A percentile compares a stretch with the other conserved stretches of the same genome.
These are phyloP conservation scores for Rubia tinctorum DNA, from an alignment of 305 asterid genomes.

Conservation along the genomic window DNA sequence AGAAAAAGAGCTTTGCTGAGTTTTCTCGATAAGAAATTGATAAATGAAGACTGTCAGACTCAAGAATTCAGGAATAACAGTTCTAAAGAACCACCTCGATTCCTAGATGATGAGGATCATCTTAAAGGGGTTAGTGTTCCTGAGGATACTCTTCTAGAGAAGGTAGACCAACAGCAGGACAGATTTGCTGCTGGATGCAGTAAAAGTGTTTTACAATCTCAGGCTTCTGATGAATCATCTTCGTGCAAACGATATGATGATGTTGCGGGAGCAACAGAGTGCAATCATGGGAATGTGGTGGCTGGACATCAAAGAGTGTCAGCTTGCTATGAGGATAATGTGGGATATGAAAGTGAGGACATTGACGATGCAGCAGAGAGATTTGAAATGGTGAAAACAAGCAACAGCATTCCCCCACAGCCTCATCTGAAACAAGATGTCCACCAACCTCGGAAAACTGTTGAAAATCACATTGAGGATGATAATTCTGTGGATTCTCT, in stretches of 20 bases:
- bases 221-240: slow-evolving; percentile 13
- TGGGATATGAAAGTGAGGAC: slow-evolving; percentile 18
- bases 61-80: slow-evolving; percentile 20
- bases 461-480: slow-evolving; percentile 16
- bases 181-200: slow-evolving; percentile 11
- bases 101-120: slow-evolving; percentile 10
- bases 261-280: neutral
- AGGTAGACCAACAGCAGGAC: slow-evolving; percentile 17
- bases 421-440: slow-evolving; percentile 17
- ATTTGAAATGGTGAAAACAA: slow-evolving; percentile 18
- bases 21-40: slow-evolving; percentile 41
- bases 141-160: slow-evolving; percentile 14
- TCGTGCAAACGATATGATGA: slow-evolving; percentile 6
- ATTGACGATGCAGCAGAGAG: neutral
- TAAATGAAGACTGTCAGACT: slow-evolving; percentile 22
- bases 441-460: slow-evolving; percentile 6
- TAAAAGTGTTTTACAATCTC: slow-evolving; percentile 17
- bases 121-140: slow-evolving; percentile 9
- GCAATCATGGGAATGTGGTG: slow-evolving; percentile 8
- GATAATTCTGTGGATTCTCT: slow-evolving; percentile 5
- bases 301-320: slow-evolving; percentile 16
- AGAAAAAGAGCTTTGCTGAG: slow-evolving; percentile 55
- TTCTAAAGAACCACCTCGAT: slow-evolving; percentile 13
- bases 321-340: slow-evolving; percentile 19
- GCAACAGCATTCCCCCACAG: slow-evolving; percentile 12